Base-by-base conservation (phyloP, 805 yeast species). In the Lachancea thermotolerans region DNA sequence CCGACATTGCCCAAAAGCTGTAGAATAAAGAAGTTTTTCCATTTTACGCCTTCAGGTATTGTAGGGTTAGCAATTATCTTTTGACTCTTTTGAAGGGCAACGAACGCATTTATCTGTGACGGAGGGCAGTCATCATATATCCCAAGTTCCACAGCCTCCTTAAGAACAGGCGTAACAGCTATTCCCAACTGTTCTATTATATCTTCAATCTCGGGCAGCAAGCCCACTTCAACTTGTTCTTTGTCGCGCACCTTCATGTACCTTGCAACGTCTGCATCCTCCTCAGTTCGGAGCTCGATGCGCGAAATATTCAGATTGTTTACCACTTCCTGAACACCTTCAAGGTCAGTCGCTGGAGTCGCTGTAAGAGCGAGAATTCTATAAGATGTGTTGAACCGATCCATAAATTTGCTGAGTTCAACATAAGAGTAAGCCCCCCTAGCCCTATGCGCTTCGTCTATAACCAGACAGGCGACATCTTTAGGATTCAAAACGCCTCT, bases 361-460 rank as follows among this genome's bases (percentile, higher is more conserved):
- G 99, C 99, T 0, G 98, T 89, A 50, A 93, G 69, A 0, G 96
- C 98, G 42, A 93, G 63, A 0, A 90, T 70, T 37, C 99, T 70
- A 53, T 80, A 83, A 1, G 86, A 77, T 1, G 78, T 72, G 49
- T 78, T 81, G 58, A 79, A 80, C 42, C 86, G 65, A 27, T 74
- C 73, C 10, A 85, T 61, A 54, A 78, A 81, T 50, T 77, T 70
- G 2, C 85, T 86, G n/a, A 91, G 90, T 45, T 85, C 83, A 39
- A 82, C 82, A 57, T 91, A 91, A 0, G 98, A 85, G 59, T 89
- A 90, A 44, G 86, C 83, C 0, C 96, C 96, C 42, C 82, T 82
- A 0, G 97, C 89, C 40, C 96, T 71, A 63, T 93, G 99, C 0
- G 99, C 98, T 67, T 93, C 99, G 66, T 93, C 99, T 18, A 93